Percentiles rank a stretch among this genome's conserved stretches.
phyloP scores from a whole-genome alignment of 208 protist species.

The Wallacemonas rigidus region DNA sequence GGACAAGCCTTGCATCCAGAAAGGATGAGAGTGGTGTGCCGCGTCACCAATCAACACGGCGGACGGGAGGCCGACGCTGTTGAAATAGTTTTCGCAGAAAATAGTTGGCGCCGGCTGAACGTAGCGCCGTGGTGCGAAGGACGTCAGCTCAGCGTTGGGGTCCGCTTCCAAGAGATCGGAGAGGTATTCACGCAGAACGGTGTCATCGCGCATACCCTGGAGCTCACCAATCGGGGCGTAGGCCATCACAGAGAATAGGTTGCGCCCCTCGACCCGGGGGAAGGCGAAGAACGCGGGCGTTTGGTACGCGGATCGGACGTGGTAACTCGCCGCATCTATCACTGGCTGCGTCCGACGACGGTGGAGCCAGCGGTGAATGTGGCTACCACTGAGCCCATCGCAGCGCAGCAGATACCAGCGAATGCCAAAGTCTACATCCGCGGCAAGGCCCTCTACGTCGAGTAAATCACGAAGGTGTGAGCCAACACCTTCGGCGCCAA shows the following conservation, averaged over 20 bases:
- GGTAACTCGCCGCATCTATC: constrained; percentile 35
- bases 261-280: constrained; percentile 52
- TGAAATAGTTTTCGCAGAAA: constrained; percentile 87
- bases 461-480: constrained; percentile 80
- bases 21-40: constrained; percentile 80
- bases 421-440: constrained; percentile 71
- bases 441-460: constrained; percentile 84
- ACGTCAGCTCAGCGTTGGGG: constrained; percentile 23
- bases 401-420: constrained; percentile 77
- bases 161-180: constrained; percentile 33
- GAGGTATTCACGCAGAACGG: constrained; percentile 45
- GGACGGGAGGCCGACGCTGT: constrained; percentile 84
- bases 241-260: constrained; percentile 82
- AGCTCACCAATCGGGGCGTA: constrained; percentile 74
- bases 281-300: constrained; percentile 74
- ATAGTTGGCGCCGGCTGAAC: constrained; percentile 66
- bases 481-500: constrained; percentile 78
- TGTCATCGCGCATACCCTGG: constrained; percentile 37
- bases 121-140: constrained; percentile 27
- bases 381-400: constrained; percentile 35
- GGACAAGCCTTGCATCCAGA: constrained; percentile 86
- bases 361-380: constrained; percentile 89
- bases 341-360: constrained; percentile 37
- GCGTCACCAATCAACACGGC: constrained; percentile 84
- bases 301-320: constrained; percentile 57